These are phyloP conservation scores for Myxozyma kluyveri DNA, from an alignment of 805 yeast species.

Conservation along the genomic window DNA sequence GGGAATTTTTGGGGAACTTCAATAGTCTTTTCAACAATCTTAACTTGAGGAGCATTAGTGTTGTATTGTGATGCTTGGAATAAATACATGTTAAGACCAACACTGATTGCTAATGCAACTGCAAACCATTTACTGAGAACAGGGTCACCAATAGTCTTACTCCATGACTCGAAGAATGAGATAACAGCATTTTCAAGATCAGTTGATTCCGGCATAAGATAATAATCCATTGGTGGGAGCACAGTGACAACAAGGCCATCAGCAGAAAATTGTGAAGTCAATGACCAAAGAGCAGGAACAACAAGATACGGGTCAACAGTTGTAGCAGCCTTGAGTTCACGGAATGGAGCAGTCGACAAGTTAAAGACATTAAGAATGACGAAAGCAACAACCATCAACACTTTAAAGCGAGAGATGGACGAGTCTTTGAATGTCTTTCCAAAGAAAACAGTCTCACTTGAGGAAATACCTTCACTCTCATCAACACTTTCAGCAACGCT, in stretches of 20 bases:
- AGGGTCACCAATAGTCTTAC: constrained; percentile 72
- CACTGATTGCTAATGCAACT: constrained; percentile 67
- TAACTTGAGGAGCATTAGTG: constrained; percentile 31
- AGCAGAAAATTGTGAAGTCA: constrained; percentile 12
- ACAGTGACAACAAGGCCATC: constrained; percentile 37
- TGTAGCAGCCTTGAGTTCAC: constrained; percentile 23
- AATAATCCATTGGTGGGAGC: constrained; percentile 42
- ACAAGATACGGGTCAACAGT: constrained; percentile 21
- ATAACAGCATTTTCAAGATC: constrained; percentile 58
- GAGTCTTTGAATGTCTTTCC: constrained; percentile 22
- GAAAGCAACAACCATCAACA: constrained; percentile 37
- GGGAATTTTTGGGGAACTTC: constrained; percentile 37
- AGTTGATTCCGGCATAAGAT: constrained; percentile 22
- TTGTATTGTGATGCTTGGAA: constrained; percentile 65
- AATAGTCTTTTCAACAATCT: constrained; percentile 37
- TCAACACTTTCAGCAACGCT: constrained; percentile 50
- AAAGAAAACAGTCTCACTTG: constrained; percentile 20
- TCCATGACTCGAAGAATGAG: constrained; percentile 52
- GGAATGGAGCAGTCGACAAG: constrained; percentile 38
- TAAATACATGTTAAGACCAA: constrained; percentile 77
- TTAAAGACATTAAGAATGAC: constrained; percentile 41
- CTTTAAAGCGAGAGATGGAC: constrained; percentile 34
- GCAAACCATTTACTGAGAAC: constrained; percentile 74
- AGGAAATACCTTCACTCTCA: constrained; percentile 17
- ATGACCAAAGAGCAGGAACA: constrained; percentile 19